Evolutionary conservation across 768 basidiomycete species (phyloP), one percentile per base, ranked within the genome.

Genomic region (Exsudoporus frostii): DNA sequence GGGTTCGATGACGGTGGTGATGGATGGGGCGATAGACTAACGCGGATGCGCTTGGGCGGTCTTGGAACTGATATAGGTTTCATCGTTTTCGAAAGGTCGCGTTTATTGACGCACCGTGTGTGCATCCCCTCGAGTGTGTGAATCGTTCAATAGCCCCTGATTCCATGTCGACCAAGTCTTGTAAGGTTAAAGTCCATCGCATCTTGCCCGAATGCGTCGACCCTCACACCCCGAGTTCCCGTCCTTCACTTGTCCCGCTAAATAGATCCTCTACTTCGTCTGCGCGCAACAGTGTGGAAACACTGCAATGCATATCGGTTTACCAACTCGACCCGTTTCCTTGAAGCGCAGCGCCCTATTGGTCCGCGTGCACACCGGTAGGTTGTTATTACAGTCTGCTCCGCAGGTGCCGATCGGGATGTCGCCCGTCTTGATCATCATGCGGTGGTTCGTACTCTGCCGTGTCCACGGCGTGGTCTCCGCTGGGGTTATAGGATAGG

Each of bases 261-360:
- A 64, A 33, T 7, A 65, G 38, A 8, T 65, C 67, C n/a, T 67
- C 48, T 19, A 62, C 59, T 40, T 69, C 61, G 10, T 51, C 65
- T 65, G 20, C 15, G 27, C 11, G 8, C 20, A n/a, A 25, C 15
- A 11, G 13, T 15, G 19, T 29, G 15, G 15, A n/a, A 30, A 32
- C 19, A 43, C 11, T 17, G 32, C 22, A 45, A n/a, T n/a, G n/a
- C 46, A 25, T 40, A 44, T 37, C 40, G n/a, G n/a, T 37, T 53
- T 22, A 20, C 45, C 14, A 32, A 38, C 29, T 17, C 11, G 25
- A 30, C 57, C 50, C 7, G 47, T 40, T 0, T 15, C 24, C 14
- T 34, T 37, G 34, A 32, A 32, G 37, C 20, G 17, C 17, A 39
- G 48, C 20, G 25, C 19, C 52, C 17, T 50, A 55, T 38, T 34